Base-by-base conservation (phyloP, 495 filamentous ascomycete species). In the Penicillium maclennaniae region DNA sequence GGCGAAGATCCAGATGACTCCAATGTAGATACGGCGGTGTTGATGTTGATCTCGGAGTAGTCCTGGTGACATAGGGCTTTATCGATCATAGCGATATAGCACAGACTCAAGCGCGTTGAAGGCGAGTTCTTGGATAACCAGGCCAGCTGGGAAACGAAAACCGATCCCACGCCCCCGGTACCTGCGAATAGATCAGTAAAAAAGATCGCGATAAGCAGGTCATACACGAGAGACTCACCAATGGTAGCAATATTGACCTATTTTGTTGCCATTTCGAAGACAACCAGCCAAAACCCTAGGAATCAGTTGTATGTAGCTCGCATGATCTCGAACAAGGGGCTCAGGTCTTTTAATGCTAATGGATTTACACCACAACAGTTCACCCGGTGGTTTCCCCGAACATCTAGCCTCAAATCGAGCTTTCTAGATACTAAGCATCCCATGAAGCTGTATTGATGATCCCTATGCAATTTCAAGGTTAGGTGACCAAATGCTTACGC, bases 121-220 rank as follows among this genome's bases (percentile, higher is more conserved):
- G 78, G 68, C 16, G 61, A 55, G 61, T 75, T 69, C 62, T 80
- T 78, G 59, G 83, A 75, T 41, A 86, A 75, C 50, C 77, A 79
- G 9, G 79, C 69, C 51, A 97, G 83, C 69, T 98, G 93, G 49
- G 75, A 72, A 57, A 98, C 84, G 80, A 97, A 97, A 62, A 83
- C 83, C 68, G 88, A 88, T 54, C 93, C 93, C 47, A 98, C 93
- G 46, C 93, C 92, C 60, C 93, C 93, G 56, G 86, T 87, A 58
- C 93, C 93, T 97, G 60, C 8, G 10, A 34, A 14, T 12, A 14
- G 2, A 34, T 34, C 31, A 34, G 31, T 34, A 10, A 14, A 4
- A 4, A 1, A 34, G 8, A 34, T 14, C 31, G 4, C 10, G 31
- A 12, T 34, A 12, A 31, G 9, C 6, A 4, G 23, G 1, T 14